Evolutionary conservation across 805 yeast genomes (phyloP).

Genomic region (Scheffersomyces ergatensis): DNA sequence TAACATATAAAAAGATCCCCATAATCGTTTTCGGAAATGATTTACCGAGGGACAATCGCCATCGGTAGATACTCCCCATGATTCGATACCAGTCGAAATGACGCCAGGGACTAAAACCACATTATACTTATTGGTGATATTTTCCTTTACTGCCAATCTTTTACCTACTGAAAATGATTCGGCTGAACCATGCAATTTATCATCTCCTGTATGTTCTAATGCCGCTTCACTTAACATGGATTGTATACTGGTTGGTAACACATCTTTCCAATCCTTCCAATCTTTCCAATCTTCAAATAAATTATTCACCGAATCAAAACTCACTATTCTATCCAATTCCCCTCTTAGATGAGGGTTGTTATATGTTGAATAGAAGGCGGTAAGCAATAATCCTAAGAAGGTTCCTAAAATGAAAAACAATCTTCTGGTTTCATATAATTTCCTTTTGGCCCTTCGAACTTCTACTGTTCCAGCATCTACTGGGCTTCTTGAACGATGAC

Average conservation of each 20-base stretch:
- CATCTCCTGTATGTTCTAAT: constrained; percentile 23
- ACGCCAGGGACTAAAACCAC: constrained; percentile 96
- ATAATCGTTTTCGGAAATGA: constrained; percentile 85
- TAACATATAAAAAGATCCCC: constrained; percentile 98
- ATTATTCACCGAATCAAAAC: constrained; percentile 45
- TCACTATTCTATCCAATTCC: constrained; percentile 50
- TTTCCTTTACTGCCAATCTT: constrained; percentile 48
- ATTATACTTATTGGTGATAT: constrained; percentile 61
- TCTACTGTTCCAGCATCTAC: background rate
- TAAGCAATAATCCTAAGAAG: constrained; percentile 61
- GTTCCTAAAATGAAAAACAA: constrained; percentile 70
- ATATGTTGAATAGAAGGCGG: constrained; percentile 53
- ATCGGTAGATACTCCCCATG: constrained; percentile 81
- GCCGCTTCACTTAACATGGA: constrained; percentile 58
- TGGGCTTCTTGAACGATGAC: background rate
- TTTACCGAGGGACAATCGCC: constrained; percentile 77
- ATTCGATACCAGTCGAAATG: constrained; percentile 89
- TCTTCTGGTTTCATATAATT: constrained; percentile 46
- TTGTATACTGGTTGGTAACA: constrained; percentile 65
- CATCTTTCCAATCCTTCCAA: constrained; percentile 66
- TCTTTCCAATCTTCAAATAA: constrained; percentile 53
- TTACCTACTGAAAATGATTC: constrained; percentile 90
- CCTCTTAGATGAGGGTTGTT: constrained; percentile 37
- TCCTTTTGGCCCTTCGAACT: background rate
- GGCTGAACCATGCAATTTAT: constrained; percentile 50